phyloP scores from a whole-genome alignment of 2,329 filamentous ascomycete genomes.

The Diaporthe vaccinii region DNA sequence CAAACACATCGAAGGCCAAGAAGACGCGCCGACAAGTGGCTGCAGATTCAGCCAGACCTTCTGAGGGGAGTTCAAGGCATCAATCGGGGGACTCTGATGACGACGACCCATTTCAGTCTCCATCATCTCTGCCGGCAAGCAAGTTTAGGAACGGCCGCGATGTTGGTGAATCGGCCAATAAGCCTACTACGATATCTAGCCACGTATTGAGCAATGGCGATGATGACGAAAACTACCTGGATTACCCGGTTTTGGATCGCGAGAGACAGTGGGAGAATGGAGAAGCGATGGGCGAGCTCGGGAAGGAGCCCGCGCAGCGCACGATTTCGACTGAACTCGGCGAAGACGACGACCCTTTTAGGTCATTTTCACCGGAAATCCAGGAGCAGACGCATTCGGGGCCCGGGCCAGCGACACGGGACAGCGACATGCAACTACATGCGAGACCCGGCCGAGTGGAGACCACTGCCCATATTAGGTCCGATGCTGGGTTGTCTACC shows the following conservation, averaged over 20 bases:
- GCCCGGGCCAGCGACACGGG: neutral
- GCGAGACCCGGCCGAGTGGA: neutral
- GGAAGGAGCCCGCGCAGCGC: neutral
- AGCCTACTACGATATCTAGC: no score
- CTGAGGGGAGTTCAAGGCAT: neutral
- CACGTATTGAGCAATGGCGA: neutral
- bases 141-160: neutral
- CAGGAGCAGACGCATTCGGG: neutral
- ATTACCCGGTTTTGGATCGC: neutral
- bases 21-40: conserved; percentile 37
- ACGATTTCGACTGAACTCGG: conserved; percentile 30
- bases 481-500: neutral
- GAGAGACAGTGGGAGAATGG: neutral
- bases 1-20: conserved; percentile 50
- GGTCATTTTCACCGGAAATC: neutral
- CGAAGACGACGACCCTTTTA: conserved; percentile 22
- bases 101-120: conserved; percentile 10
- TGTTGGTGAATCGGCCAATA: neutral
- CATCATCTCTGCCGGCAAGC: neutral
- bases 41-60: neutral
- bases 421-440: no score
- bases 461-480: neutral
- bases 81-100: neutral
- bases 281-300: neutral
- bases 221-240: neutral